Evolutionary conservation across 345 rosid species (phyloP).

Genomic region (Camelina neglecta): DNA sequence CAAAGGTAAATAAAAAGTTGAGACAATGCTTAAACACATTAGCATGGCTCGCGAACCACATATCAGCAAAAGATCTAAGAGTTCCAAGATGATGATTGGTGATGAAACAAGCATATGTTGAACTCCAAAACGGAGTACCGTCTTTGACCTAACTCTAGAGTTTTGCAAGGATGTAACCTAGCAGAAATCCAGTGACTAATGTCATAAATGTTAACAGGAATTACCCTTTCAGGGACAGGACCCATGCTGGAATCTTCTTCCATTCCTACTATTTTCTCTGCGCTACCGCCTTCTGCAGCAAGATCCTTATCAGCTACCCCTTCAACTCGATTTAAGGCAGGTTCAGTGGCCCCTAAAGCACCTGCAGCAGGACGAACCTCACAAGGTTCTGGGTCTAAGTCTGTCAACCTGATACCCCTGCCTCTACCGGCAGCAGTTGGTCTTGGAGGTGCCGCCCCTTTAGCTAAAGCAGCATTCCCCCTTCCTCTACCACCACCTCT

Average conservation of each 20-base stretch:
- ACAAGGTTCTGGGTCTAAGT: slow-evolving; percentile 89
- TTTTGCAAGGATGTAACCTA: neutral
- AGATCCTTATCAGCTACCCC: slow-evolving; percentile 81
- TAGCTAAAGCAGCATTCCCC: slow-evolving; percentile 89
- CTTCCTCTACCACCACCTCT: slow-evolving; percentile 97
- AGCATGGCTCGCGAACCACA: slow-evolving; percentile 17
- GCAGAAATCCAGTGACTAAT: slow-evolving; percentile 8
- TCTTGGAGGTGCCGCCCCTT: slow-evolving; percentile 66
- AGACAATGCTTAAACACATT: slow-evolving; percentile 4
- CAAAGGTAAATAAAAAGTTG: slow-evolving; percentile 19
- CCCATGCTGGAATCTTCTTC: slow-evolving; percentile 83
- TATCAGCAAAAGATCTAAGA: slow-evolving; percentile 8
- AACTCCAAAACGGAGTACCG: slow-evolving; percentile 2
- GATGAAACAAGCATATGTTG: neutral
- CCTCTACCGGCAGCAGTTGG: slow-evolving; percentile 88
- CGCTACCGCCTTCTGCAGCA: slow-evolving; percentile 81
- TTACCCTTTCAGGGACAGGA: slow-evolving; percentile 93
- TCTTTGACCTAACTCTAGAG: neutral
- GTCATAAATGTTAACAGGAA: slow-evolving; percentile 28
- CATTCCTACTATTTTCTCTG: slow-evolving; percentile 69
- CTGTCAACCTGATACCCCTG: slow-evolving; percentile 80
- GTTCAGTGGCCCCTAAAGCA: slow-evolving; percentile 68
- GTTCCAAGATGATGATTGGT: slow-evolving; percentile 12
- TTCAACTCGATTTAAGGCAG: slow-evolving; percentile 70
- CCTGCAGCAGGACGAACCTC: slow-evolving; percentile 65